Base-by-base conservation (phyloP, 2,329 filamentous ascomycete genomes). In the Ploettnerulaceae sp. region DNA sequence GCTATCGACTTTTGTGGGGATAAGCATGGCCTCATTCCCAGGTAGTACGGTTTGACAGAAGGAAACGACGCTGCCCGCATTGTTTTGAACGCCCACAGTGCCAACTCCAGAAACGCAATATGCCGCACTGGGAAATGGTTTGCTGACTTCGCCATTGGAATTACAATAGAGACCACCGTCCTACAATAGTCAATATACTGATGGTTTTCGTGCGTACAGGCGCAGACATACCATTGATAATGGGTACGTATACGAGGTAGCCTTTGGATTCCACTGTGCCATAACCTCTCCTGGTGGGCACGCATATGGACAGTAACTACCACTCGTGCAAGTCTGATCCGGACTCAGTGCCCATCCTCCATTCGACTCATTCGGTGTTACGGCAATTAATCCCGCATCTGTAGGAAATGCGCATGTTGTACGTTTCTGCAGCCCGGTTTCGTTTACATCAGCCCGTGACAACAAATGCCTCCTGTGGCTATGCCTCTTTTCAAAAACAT, bases 1-100 rank as follows among this genome's bases (percentile, higher is more conserved):
- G 52, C 71, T 68, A 17, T 71, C 61, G 36, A 89, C 81, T 52
- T 81, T 66, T n/a, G 84, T 90, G 12, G 85, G 84, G 58, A 89
- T 89, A 56, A 89, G 71, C 85, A 90, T 90, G 51, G 82, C 82
- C 69, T 90, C 86, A 59, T 88, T 84, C 39, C 86, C 86, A 14
- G 86, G 86, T 51, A 89, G 67, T 11, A 89, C 82, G 4, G 86
- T 90, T 67, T 90, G 86, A 66, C 86, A 90, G 67, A 86, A 87
- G 2, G 86, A 79, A 45, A 89, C 75, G 11, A 73, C 61, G 26
- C 71, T 68, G 34, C 77, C 74, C 52, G 75, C 77, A 56, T 82
- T 81, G 70, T 89, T 90, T 51, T 80, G 71, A 26, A 76, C 85
- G 47, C 72, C 69, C 44, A 90, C 74, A 6, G 79, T 63, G 33